Base-by-base conservation (phyloP, 345 rosid species). In the Noccaea caerulescens region DNA sequence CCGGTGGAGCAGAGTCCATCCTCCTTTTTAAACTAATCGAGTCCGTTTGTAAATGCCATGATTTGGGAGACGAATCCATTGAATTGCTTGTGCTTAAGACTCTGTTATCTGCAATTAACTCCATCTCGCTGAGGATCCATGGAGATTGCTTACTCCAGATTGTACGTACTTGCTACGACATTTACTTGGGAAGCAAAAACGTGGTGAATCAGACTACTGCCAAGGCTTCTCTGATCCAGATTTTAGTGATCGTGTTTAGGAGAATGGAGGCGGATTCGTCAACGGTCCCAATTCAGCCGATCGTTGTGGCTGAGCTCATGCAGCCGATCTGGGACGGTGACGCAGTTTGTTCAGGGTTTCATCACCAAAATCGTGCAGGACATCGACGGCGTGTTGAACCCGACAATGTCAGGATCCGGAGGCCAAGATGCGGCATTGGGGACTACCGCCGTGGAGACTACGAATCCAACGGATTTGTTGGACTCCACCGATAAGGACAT, bases 191-290 rank as follows among this genome's bases (percentile, higher is more conserved):
- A 58, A 89, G 97, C 77, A 91, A 86, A 75, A 94, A 94, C 77
- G 90, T 85, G 72, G 96, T 94, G 36, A 94, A 91, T 73, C 97
- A 94, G 77, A 88, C 93, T 18, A 94, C 99, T 0, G 97, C 99
- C 0, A 94, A 91, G 80, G 99, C 99, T 5, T 94, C 99, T 1
- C 68, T 94, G 83, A 88, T 94, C 54, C 99, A 94, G 80, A 94
- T 94, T 80, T 57, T 94, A 61, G 97, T 94, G 79, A 94, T 94
- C 70, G 93, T 94, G 68, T 94, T 94, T 64, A 77, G 99, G 82
- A 83, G 99, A 58, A 94, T 94, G 99, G 99, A 94, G 82, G 97
- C 99, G 0, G 99, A 94, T 78, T 91, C 97, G 1, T 87, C 96
- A 0, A 88, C 97, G 2, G 89, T 80, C 4, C 97, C 99, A 3